Evolutionary conservation across 208 protist genomes (phyloP).

Genomic region (Leishmania amazonensis): DNA sequence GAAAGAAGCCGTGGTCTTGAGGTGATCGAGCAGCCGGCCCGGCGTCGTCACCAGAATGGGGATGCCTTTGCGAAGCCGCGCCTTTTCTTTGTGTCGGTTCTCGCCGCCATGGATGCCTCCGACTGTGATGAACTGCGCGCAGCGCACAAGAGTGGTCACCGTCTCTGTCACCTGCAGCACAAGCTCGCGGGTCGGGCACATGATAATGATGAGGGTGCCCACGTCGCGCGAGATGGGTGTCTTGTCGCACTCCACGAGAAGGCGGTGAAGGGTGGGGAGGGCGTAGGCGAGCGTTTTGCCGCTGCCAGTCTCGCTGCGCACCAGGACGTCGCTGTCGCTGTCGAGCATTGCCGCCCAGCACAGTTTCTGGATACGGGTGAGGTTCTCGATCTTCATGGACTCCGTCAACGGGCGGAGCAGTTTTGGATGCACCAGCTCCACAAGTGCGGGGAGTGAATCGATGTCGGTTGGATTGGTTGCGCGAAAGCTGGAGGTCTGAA

Average conservation of each 20-base stretch:
- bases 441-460: conserved; percentile 45
- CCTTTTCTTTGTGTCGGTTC: conserved; percentile 90
- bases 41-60: conserved; percentile 85
- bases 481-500: conserved; percentile 36
- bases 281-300: conserved; percentile 95
- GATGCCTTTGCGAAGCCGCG: conserved; percentile 81
- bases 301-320: conserved; percentile 91
- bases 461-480: conserved; percentile 48
- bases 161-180: conserved; percentile 87
- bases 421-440: conserved; percentile 72
- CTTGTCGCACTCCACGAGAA: conserved; percentile 80
- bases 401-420: conserved; percentile 67
- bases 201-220: conserved; percentile 81
- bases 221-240: conserved; percentile 67
- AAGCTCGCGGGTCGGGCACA: conserved; percentile 89
- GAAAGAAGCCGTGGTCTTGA: conserved; percentile 77
- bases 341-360: conserved; percentile 91
- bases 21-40: conserved; percentile 89
- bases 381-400: conserved; percentile 51
- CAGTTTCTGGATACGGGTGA: conserved; percentile 94
- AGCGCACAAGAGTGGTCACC: conserved; percentile 67
- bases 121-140: conserved; percentile 85
- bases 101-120: conserved; percentile 80
- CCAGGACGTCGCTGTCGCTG: conserved; percentile 78
- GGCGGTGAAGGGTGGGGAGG: conserved; percentile 93